These are phyloP conservation scores for Penicillium canescens DNA, from an alignment of 495 filamentous ascomycete species.

Conservation along the genomic window DNA sequence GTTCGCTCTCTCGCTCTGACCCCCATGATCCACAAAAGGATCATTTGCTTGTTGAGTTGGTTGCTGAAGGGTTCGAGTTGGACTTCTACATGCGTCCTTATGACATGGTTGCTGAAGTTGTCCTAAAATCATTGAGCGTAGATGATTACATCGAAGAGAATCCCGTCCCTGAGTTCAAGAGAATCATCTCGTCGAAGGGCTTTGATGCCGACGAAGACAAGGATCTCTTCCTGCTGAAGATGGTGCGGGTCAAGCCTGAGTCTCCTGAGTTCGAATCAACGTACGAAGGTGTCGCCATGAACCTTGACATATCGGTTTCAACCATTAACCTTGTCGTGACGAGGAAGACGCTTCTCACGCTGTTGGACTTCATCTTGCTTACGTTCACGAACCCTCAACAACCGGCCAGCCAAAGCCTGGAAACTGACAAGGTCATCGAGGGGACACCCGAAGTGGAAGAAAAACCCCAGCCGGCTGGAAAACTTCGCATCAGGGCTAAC, in stretches of 20 bases:
- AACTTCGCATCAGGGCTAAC: constrained; percentile 84
- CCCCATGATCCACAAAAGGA: constrained; percentile 75
- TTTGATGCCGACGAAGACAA: constrained; percentile 67
- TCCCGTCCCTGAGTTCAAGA: constrained; percentile 90
- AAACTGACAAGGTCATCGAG: constrained; percentile 47
- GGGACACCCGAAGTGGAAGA: constrained; percentile 40
- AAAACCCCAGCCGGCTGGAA: constrained; percentile 43
- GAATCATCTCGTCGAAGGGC: constrained; percentile 88
- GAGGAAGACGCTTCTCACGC: constrained; percentile 84
- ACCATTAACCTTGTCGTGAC: constrained; percentile 97
- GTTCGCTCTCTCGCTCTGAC: constrained; percentile 86
- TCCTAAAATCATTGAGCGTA: constrained; percentile 81
- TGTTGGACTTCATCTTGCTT: constrained; percentile 94
- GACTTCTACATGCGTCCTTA: constrained; percentile 85
- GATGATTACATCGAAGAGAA: constrained; percentile 94
- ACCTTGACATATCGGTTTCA: constrained; percentile 87
- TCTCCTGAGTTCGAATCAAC: constrained; percentile 90
- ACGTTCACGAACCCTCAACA: constrained; percentile 81
- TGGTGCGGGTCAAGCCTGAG: constrained; percentile 82
- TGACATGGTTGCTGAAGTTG: constrained; percentile 89
- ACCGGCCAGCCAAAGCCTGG: constrained; percentile 30
- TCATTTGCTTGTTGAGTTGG: constrained; percentile 81
- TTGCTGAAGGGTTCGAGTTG: constrained; percentile 86
- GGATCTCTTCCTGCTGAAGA: constrained; percentile 85
- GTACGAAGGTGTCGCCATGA: constrained; percentile 90